These are phyloP conservation scores for Aspergillus wentii DNA, from an alignment of 495 filamentous ascomycete genomes.

Conservation along the genomic window DNA sequence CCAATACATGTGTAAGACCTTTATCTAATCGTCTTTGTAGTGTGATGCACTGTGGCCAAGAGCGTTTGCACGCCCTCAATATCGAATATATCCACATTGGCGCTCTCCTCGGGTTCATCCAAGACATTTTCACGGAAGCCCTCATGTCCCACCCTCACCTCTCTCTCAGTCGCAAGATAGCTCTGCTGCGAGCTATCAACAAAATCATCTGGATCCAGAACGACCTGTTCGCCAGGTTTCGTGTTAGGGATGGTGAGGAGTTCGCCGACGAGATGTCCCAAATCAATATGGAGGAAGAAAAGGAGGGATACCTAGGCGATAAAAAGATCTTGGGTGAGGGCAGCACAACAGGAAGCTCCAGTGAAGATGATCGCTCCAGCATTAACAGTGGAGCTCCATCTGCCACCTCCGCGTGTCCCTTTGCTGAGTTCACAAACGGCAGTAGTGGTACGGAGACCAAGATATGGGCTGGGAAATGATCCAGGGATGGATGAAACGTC, in stretches of 20 bases:
- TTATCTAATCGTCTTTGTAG: conserved; percentile 25
- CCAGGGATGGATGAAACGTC: background rate
- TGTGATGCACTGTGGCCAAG: conserved; percentile 67
- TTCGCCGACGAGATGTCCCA: conserved; percentile 56
- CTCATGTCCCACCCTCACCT: conserved; percentile 65
- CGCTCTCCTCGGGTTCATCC: conserved; percentile 61
- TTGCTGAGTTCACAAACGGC: conserved; percentile 23
- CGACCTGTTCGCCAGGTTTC: conserved; percentile 74
- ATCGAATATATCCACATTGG: conserved; percentile 75
- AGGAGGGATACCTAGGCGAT: conserved; percentile 57
- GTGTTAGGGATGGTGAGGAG: conserved; percentile 67
- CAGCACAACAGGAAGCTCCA: conserved; percentile 18
- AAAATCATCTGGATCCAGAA: conserved; percentile 73
- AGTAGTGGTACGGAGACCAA: conserved; percentile 25
- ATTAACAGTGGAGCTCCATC: conserved; percentile 18
- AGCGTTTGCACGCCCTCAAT: conserved; percentile 59
- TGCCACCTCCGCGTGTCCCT: conserved; percentile 27
- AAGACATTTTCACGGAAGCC: conserved; percentile 69
- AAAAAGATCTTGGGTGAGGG: conserved; percentile 43
- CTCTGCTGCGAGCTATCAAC: conserved; percentile 58
- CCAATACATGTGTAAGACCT: too few species aligned
- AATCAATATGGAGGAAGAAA: conserved; percentile 41
- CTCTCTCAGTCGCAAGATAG: conserved; percentile 57
- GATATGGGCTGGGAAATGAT: conserved; percentile 30
- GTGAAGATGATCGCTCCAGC: conserved; percentile 32